Percentiles rank a stretch among this genome's conserved stretches.
Conservation (phyloP, 1,284 basidiomycete species). For the Boletus mariae region DNA sequence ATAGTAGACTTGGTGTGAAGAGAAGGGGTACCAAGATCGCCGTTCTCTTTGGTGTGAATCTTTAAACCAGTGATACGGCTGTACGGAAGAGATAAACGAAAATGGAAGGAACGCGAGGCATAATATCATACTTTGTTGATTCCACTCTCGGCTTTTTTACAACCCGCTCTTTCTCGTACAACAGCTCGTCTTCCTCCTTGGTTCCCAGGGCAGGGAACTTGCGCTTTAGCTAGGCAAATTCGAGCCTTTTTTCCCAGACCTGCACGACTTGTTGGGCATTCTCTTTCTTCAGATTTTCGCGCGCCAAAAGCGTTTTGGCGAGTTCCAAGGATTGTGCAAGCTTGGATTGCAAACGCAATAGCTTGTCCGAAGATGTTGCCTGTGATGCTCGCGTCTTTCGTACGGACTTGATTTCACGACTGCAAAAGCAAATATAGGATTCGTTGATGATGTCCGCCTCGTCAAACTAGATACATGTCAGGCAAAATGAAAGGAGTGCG, state of each 20-base stretch:
- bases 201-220: slow-evolving; percentile 65
- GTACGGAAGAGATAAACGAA: slow-evolving; percentile 4
- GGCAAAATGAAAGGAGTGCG: neutral
- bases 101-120: neutral
- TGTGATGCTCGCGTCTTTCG: slow-evolving; percentile 93
- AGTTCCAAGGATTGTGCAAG: slow-evolving; percentile 72
- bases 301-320: slow-evolving; percentile 62
- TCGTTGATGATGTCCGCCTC: slow-evolving; percentile 89
- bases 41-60: slow-evolving; percentile 42
- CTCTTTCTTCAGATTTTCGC: slow-evolving; percentile 79
- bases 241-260: slow-evolving; percentile 79
- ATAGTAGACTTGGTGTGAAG: slow-evolving; percentile 46
- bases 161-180: slow-evolving; percentile 72
- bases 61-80: slow-evolving; percentile 51
- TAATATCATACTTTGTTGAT: slow-evolving; percentile 36
- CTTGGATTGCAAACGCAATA: slow-evolving; percentile 78
- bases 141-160: slow-evolving; percentile 53
- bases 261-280: slow-evolving; percentile 53
- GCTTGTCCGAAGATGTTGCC: slow-evolving; percentile 82
- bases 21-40: slow-evolving; percentile 41
- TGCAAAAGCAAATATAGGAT: slow-evolving; percentile 97
- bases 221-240: slow-evolving; percentile 77
- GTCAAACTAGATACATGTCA: slow-evolving; percentile 59
- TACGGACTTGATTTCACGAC: slow-evolving; percentile 90
- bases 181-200: slow-evolving; percentile 79